Evolutionary conservation across 306 rosid genomes (phyloP).

Genomic region (Trifolium dubium): DNA sequence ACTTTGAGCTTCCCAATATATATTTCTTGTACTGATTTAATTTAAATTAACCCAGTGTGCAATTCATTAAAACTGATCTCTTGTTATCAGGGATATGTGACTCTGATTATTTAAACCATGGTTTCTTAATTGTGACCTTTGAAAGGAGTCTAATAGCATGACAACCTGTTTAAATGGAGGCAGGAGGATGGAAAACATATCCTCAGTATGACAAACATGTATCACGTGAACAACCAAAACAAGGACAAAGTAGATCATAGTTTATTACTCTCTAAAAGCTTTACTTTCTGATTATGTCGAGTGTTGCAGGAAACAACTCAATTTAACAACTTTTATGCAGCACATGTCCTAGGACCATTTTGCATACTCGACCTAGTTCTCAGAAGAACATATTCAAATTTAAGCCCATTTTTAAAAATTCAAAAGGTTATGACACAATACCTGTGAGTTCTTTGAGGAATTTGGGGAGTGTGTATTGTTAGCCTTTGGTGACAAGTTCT

Average conservation of each 20-base stretch:
- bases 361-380: constrained; percentile 26
- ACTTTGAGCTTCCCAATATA: constrained; percentile 15
- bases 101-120: constrained; percentile 31
- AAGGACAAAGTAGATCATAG: neutral
- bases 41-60: constrained; percentile 11
- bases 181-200: constrained; percentile 14
- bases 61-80: neutral
- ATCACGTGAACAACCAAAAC: constrained; percentile 19
- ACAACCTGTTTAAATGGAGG: constrained; percentile 1
- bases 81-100: constrained; percentile 26
- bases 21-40: neutral
- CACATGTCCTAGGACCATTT: constrained; percentile 5
- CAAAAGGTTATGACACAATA: constrained; percentile 28
- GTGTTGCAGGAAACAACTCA: constrained; percentile 10
- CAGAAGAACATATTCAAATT: neutral
- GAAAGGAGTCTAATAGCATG: neutral
- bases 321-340: neutral
- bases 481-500: constrained; percentile 50
- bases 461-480: constrained; percentile 54
- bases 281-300: constrained; percentile 30
- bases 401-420: constrained; percentile 9
- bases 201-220: constrained; percentile 22
- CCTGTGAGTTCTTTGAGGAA: constrained; percentile 63
- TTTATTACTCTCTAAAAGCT: constrained; percentile 18
- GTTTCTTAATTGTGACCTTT: constrained; percentile 11